Base-by-base conservation (phyloP, 1,284 basidiomycete species). In the Macrocystidia cucumis region DNA sequence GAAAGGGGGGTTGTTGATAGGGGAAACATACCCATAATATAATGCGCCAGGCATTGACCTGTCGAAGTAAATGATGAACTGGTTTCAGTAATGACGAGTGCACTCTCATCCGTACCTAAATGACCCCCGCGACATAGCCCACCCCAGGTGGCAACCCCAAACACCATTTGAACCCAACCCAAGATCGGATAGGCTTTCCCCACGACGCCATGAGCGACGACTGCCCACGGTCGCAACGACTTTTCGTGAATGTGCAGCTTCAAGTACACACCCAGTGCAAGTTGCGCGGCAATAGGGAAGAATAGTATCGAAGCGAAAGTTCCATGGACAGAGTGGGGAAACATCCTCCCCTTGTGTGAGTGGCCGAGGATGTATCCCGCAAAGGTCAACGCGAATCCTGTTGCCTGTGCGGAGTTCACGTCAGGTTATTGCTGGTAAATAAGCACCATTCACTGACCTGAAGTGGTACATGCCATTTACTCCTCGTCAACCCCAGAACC, bases 181-280 rank as follows among this genome's bases (percentile, higher is more conserved):
- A 97, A 49, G 37, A 97, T 65, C 0, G 91, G 91, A 57, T 90
- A 98, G 12, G 65, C 47, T 54, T 88, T 92, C 12, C 95, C 95
- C 3, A 97, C 59, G 11, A 90, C 48, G 1, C 90, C 84, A 50
- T 98, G 95, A 1, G 69, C 56, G 7, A 66, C 60, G 9, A 91
- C 84, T 5, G 83, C 74, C 48, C 72, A 84, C 0, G 86, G 85
- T 16, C 92, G 72, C 7, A 92, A 51, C 1, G 73, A 73, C 43
- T 69, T 66, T 59, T 97, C 89, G 43, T 92, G 72, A 13, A 97
- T 79, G 57, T 98, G 95, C 3, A 95, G 64, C 60, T 95, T 97
- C 44, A 98, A 79, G 59, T 96, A 98, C 40, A 92, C 70, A 4
- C 93, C 93, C 34, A 90, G 65, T 11, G 55, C 51, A 5, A 85